Percentiles rank a stretch among this genome's conserved stretches.
phyloP scores from a whole-genome alignment of 129 eudicot species.

The Centaurea solstitialis region DNA sequence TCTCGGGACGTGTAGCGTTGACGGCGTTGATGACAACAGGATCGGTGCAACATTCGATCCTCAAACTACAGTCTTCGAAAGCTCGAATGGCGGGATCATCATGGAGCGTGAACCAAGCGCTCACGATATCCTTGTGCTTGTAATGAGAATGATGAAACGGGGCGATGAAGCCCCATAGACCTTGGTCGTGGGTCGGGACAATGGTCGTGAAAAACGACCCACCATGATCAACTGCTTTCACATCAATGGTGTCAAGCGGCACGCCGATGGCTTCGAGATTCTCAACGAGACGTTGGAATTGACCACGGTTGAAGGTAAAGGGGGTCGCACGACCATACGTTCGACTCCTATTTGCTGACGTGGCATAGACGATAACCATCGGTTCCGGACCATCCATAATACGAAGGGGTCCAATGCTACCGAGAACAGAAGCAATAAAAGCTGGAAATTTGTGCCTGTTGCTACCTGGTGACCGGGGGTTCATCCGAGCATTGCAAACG shows the following conservation, averaged over 20 bases:
- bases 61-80: constrained; percentile 31
- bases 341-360: constrained; percentile 29
- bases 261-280: constrained; percentile 27
- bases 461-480: constrained; percentile 32
- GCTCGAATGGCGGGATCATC: constrained; percentile 21
- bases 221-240: constrained; percentile 13
- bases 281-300: neutral
- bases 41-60: constrained; percentile 17
- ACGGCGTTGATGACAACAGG: constrained; percentile 1
- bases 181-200: neutral
- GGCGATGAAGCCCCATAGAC: constrained; percentile 23
- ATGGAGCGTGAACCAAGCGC: constrained; percentile 27
- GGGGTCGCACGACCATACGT: constrained; percentile 22
- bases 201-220: constrained; percentile 36
- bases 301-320: neutral
- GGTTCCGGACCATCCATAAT: neutral
- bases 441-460: constrained; percentile 30
- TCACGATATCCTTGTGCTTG: constrained; percentile 17
- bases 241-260: constrained; percentile 31
- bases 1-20: neutral
- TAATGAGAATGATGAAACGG: constrained; percentile 27
- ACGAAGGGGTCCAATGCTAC: constrained; percentile 35
- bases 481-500: constrained; percentile 19
- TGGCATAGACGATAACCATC: constrained; percentile 19
- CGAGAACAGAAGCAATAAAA: constrained; percentile 19